These are phyloP conservation scores for Perkinsus olseni DNA, from an alignment of 169 alveolate species.

Conservation along the genomic window DNA sequence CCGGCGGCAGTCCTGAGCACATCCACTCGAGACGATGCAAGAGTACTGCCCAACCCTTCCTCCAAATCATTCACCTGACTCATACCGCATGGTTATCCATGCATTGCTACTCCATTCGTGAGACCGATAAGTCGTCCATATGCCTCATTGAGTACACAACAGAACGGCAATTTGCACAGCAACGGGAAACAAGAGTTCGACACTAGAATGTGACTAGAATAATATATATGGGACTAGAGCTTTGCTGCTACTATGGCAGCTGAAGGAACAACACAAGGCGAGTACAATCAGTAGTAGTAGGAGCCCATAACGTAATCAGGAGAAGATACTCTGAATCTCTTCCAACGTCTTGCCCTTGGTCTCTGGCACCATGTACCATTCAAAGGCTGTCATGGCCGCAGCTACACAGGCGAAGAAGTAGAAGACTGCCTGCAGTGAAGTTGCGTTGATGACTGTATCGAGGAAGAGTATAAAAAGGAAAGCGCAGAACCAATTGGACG, in stretches of 20 bases:
- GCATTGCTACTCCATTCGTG: neutral
- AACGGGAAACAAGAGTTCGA: neutral
- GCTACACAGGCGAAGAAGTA: neutral
- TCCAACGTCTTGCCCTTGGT: neutral
- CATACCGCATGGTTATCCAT: too few species aligned
- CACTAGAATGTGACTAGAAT: neutral
- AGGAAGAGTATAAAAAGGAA: neutral
- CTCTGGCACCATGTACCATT: neutral
- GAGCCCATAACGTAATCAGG: too few species aligned
- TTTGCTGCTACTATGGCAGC: neutral
- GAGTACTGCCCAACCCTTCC: too few species aligned
- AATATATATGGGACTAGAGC: neutral
- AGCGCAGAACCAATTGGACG: neutral
- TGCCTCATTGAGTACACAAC: neutral
- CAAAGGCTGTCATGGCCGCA: neutral
- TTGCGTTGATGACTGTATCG: neutral
- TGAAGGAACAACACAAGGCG: neutral
- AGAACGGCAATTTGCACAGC: neutral
- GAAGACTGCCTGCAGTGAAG: neutral
- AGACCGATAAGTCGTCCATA: neutral
- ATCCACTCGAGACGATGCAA: too few species aligned
- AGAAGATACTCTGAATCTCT: neutral
- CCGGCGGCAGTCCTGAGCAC: too few species aligned
- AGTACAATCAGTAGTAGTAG: neutral
- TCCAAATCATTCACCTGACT: too few species aligned